Percentiles rank a stretch among this genome's conserved stretches.
phyloP scores from a whole-genome alignment of 1,284 basidiomycete genomes.

The Trametes polyzona region DNA sequence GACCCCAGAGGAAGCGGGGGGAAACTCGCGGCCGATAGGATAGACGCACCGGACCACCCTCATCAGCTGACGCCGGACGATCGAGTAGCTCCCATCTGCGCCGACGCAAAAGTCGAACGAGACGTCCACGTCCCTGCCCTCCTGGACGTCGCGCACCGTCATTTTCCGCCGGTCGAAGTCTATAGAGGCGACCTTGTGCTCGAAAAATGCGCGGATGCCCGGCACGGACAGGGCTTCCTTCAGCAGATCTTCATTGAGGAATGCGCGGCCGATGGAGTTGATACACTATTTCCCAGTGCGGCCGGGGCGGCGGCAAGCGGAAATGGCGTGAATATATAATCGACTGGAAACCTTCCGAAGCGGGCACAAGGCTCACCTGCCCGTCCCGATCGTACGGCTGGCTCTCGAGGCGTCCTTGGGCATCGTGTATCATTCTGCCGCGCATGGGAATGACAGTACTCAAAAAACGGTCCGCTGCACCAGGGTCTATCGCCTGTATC shows the following conservation, averaged over 20 bases:
- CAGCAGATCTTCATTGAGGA: constrained; percentile 88
- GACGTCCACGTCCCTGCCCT: constrained; percentile 48
- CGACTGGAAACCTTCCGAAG: constrained; percentile 15
- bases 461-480: constrained; percentile 76
- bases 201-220: constrained; percentile 76
- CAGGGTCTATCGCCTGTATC: constrained; percentile 78
- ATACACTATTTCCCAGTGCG: constrained; percentile 65
- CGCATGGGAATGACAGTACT: constrained; percentile 90
- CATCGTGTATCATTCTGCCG: constrained; percentile 93
- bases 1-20: constrained; percentile 15
- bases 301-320: constrained; percentile 27
- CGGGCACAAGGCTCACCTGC: constrained; percentile 59
- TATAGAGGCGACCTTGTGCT: constrained; percentile 75
- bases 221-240: constrained; percentile 66
- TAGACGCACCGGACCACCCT: constrained; percentile 74
- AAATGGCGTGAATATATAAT: constrained; percentile 24
- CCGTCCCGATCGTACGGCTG: constrained; percentile 89
- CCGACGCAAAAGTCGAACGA: constrained; percentile 87
- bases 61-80: constrained; percentile 89
- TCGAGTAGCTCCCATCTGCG: constrained; percentile 88
- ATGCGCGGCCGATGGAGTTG: constrained; percentile 89
- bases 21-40: constrained; percentile 24
- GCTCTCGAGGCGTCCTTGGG: constrained; percentile 70
- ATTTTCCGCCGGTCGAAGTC: constrained; percentile 74
- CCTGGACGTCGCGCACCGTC: constrained; percentile 49